Evolutionary conservation across 805 yeast species (phyloP).

Genomic region (Middelhovenomyces tepae): DNA sequence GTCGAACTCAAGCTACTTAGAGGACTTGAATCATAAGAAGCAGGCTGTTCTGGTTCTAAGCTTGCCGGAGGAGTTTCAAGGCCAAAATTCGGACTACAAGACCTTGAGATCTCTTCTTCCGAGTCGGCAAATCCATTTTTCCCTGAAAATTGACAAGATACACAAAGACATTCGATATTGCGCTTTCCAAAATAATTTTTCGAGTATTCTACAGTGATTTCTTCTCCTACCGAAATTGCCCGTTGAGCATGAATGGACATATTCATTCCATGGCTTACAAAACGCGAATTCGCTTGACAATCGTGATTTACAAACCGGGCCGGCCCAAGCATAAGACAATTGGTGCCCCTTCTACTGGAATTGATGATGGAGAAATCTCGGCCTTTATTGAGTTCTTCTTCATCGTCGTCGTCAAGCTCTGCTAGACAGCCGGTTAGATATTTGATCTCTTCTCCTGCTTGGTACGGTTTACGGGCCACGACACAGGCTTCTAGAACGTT

Average conservation of each 20-base stretch:
- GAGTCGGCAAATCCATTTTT: slow-evolving; percentile 25
- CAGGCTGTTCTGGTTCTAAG: no score
- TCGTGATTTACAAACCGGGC: slow-evolving; percentile 41
- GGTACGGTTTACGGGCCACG: slow-evolving; percentile 27
- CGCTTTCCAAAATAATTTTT: slow-evolving; percentile 35
- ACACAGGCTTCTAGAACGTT: slow-evolving; percentile 32
- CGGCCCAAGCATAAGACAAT: slow-evolving; percentile 41
- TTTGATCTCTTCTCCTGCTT: slow-evolving; percentile 27
- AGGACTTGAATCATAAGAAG: background rate
- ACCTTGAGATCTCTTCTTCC: slow-evolving; percentile 5
- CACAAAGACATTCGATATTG: slow-evolving; percentile 38
- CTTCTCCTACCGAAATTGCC: slow-evolving; percentile 36
- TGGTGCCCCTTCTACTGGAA: slow-evolving; percentile 26
- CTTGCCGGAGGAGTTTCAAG: background rate
- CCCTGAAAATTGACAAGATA: slow-evolving; percentile 31
- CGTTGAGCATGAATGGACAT: slow-evolving; percentile 30
- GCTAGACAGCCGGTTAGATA: slow-evolving; percentile 33
- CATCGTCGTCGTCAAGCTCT: slow-evolving; percentile 28
- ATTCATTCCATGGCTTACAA: slow-evolving; percentile 24
- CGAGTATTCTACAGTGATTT: slow-evolving; percentile 38
- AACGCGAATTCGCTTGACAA: slow-evolving; percentile 36
- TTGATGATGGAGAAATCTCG: slow-evolving; percentile 37
- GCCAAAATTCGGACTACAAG: no score
- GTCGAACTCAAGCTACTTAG: background rate
- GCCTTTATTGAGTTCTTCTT: slow-evolving; percentile 25